These are phyloP conservation scores for Clohesyomyces aquaticus DNA, from an alignment of 495 filamentous ascomycete species.

Conservation along the genomic window DNA sequence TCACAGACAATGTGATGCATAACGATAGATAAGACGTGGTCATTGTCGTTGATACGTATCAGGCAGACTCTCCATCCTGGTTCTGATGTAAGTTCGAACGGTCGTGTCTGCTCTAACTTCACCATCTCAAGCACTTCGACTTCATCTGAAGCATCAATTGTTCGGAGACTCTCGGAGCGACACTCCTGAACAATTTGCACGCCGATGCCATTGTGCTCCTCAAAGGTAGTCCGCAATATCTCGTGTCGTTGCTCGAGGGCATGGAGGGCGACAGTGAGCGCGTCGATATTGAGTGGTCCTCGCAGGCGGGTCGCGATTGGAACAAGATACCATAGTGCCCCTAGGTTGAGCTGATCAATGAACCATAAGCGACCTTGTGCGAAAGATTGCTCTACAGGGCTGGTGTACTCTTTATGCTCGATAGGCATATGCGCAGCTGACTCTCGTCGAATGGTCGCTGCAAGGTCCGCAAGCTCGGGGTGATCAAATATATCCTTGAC, in stretches of 20 bases:
- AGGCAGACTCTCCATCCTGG: background rate
- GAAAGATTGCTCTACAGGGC: background rate
- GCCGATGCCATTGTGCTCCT: background rate
- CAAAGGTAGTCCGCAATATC: background rate
- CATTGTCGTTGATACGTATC: background rate
- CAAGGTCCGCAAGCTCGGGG: background rate
- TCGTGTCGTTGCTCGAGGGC: background rate
- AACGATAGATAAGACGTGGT: background rate
- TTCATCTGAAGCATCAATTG: background rate
- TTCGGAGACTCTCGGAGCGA: background rate
- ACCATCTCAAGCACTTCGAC: background rate
- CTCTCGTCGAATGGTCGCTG: background rate
- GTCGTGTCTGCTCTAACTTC: background rate
- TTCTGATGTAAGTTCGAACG: background rate
- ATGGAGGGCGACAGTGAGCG: background rate
- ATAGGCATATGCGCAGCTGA: background rate
- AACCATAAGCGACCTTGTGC: background rate
- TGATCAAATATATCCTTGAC: background rate
- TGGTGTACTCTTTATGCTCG: background rate
- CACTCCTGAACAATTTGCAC: background rate
- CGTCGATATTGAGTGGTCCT: background rate
- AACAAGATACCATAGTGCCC: background rate
- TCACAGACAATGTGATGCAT: background rate
- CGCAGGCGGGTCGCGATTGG: background rate
- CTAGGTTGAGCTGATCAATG: background rate